Evolutionary conservation across 331 rosid species (phyloP), one percentile per base, ranked within the genome.

Genomic region (Quercus lobata): DNA sequence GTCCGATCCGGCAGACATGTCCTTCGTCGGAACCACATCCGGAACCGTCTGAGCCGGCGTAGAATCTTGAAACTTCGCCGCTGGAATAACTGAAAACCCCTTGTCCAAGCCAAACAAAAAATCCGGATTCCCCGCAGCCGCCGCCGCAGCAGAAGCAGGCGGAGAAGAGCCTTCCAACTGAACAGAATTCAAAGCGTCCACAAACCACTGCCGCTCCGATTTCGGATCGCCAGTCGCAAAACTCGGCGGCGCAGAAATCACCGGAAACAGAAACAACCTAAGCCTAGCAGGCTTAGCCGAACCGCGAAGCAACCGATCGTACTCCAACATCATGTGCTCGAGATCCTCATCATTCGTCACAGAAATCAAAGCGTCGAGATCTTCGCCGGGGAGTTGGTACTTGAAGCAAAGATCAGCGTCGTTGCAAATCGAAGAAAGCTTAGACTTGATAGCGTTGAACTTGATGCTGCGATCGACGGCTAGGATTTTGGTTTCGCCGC

Each of bases 311-410:
- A 92, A 62, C 3, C 97, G 94, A 78, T 94, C 97, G 71, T 87
- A 92, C 89, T 94, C 97, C 55, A 89, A 60, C 97, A 94, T 91
- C 94, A 92, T 85, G 57, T 91, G 92, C 55, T 90, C 94, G 17
- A 94, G 92, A 82, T 94, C 97, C 27, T 94, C 98, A 16, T 92
- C 96, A 55, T 90, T 91, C 74, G 90, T 90, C 55, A 94, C 97
- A 35, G 98, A 94, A 69, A 92, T 92, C 74, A 94, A 84, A 9
- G 97, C 92, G 69, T 94, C 97, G 80, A 94, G 97, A 61, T 92
- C 98, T 62, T 92, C 97, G 21, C 97, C 97, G 2, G 94, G 98
- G 27, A 91, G 97, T 73, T 92, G 97, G 80, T 94, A 94, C 86
- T 94, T 94, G 83, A 94, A 83, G 80, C 86, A 89, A 71, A 89